Conservation (phyloP, 805 yeast genomes). For the Starmerella khaoyaiensis region DNA sequence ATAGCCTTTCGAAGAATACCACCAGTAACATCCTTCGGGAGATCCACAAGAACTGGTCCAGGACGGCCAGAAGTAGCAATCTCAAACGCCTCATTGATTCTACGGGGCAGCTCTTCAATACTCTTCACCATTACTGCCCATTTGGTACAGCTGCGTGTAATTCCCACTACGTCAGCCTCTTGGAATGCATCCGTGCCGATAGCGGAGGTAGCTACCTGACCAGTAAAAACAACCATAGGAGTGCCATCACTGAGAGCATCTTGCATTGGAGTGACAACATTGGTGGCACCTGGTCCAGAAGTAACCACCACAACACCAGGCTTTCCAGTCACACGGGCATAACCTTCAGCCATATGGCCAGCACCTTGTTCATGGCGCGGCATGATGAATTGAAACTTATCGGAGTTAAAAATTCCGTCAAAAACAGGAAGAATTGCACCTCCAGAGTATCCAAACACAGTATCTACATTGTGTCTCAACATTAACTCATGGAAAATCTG, state of each 20-base stretch:
- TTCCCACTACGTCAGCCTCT: conserved; percentile 96
- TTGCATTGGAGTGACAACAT: conserved; percentile 95
- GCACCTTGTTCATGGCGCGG: conserved; percentile 99
- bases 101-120: conserved; percentile 84
- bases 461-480: conserved; percentile 89
- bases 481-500: conserved; percentile 98
- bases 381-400: conserved; percentile 74
- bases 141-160: conserved; percentile 92
- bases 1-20: conserved; percentile 75
- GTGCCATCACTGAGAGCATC: conserved; percentile 97
- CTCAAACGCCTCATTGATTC: conserved; percentile 96
- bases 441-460: conserved; percentile 95
- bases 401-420: conserved; percentile 90
- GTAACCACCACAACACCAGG: conserved; percentile 97
- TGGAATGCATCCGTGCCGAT: conserved; percentile 99
- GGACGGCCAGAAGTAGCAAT: conserved; percentile 94
- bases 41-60: conserved; percentile 94
- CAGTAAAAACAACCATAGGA: conserved; percentile 91
- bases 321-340: conserved; percentile 88
- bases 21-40: conserved; percentile 97
- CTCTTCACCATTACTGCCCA: conserved; percentile 98
- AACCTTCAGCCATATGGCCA: conserved; percentile 99
- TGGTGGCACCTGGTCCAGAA: conserved; percentile 99
- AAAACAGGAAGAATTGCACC: conserved; percentile 97
- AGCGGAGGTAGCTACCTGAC: conserved; percentile 91